Base-by-base conservation (phyloP, 2,329 filamentous ascomycete genomes). In the Pestalotiopsis sp. region DNA sequence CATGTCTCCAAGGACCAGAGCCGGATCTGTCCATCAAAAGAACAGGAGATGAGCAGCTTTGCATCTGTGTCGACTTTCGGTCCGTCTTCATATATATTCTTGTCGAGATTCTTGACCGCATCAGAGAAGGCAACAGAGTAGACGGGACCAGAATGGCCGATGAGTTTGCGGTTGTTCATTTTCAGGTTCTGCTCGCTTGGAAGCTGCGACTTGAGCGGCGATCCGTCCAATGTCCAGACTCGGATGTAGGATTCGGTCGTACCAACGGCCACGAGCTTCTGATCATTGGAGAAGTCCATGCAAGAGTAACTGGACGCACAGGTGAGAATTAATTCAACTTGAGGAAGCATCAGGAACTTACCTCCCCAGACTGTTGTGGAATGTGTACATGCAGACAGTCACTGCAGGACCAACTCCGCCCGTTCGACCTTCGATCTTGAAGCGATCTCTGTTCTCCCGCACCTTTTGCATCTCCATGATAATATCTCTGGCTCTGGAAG, bases 321-420 rank as follows among this genome's bases (percentile, higher is more conserved):
- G 24, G n/a, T 44, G 40, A 52, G 26, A 13, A 24, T 30, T 22
- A 59, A n/a, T n/a, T 6, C 20, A 26, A 26, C 6, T 1, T 26
- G 30, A 11, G 11, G 7, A 10, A 11, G 40, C 26, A 22, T 52
- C 13, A 24, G 22, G n/a, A 58, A 79, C 88, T 83, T 82, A 94
- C 93, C 89, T 92, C 79, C 97, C 94, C 70, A 94, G 91, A 0
- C 93, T 97, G 79, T 99, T 99, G 83, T 99, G 96, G 76, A 98
- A 97, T 0, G 96, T 99, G 78, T 97, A 98, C 92, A 98, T 98
- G 83, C 93, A 96, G 26, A 97, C 91, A 74, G 94, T 97, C 68
- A 98, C 86, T 30, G 91, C 90, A 66, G 94, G 89, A 14, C 94
- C 94, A 64, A 94, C 87, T 9, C 94, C 95, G 17, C 94, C 93